Base-by-base conservation (phyloP, 768 basidiomycete species). In the Amanita rimosa region DNA sequence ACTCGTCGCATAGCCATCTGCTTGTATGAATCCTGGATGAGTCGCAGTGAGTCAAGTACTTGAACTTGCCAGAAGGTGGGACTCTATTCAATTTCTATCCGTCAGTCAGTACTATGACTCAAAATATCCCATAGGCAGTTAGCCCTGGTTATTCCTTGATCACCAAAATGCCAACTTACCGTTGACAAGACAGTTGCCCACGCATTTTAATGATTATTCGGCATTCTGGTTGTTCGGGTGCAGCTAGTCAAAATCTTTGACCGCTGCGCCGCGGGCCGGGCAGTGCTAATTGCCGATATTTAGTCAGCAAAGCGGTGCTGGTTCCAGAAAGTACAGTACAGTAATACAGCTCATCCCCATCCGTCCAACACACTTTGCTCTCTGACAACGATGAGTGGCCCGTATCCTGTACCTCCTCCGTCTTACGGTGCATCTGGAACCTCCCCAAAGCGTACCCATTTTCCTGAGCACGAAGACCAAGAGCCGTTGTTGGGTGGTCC, bases 401-500 rank as follows among this genome's bases (percentile, higher is more conserved):
- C 72, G 41, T 79, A 81, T 66, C 74, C 81, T 46, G 62, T 74
- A 11, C 70, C 74, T 50, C 83, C 83, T 1, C 83, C 83, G 1
- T 70, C 74, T 13, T 85, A 85, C 61, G 70, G 73, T 1, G 63
- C 75, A 40, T 58, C 72, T 1, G 62, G 60, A 6, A 60, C 54
- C 49, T 60, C 36, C 41, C 65, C 41, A 53, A 73, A 64, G 47
- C 58, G 53, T 24, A 63, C 46, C 54, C 61, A 55, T 35, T 55
- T 58, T n/a, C 53, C 57, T 6, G 65, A 71, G n/a, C 53, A 57
- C 17, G 68, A 67, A 4, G 58, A 61, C 6, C 58, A 60, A 1
- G 74, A 84, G 52, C 85, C 84, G 1, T 66, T 90, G 33, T 70
- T 86, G 21, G 72, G 70, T 36, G 67, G 76, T 47, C 69, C 73